A percentile compares a stretch with the other conserved stretches of the same genome.
Evolutionary conservation across 169 alveolate genomes (phyloP).

Genomic region (Cryptosporidium ubiquitum): DNA sequence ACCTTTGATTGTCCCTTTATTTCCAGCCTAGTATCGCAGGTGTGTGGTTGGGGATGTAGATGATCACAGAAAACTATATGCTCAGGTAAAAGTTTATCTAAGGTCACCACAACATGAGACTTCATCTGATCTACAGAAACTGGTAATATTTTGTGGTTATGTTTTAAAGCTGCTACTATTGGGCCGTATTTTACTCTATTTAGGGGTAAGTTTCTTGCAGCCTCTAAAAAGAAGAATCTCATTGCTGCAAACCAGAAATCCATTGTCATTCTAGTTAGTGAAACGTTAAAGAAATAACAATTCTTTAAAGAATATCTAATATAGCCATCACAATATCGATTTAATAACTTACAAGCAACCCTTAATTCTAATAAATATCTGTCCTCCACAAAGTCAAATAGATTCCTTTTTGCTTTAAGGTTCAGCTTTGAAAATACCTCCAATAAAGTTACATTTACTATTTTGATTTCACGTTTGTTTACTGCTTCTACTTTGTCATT

Average conservation of each 20-base stretch:
- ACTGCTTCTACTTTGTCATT: not conserved
- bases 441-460: conserved; percentile 2
- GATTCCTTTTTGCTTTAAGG: conserved; percentile 29
- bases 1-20: conserved; percentile 73
- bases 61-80: conserved; percentile 71
- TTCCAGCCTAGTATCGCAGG: conserved; percentile 51
- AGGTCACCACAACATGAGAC: conserved; percentile 55
- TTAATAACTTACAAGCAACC: conserved; percentile 30
- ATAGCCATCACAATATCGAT: conserved; percentile 45
- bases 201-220: conserved; percentile 40
- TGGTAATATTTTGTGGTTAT: conserved; percentile 49
- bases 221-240: conserved; percentile 57
- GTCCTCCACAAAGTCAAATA: conserved; percentile 54
- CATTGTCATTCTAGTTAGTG: conserved; percentile 40
- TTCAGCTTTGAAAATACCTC: conserved; percentile 37
- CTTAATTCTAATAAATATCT: conserved; percentile 26
- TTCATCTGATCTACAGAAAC: conserved; percentile 69
- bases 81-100: conserved; percentile 57
- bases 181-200: conserved; percentile 44
- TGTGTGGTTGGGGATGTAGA: conserved; percentile 68
- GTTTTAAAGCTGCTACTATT: conserved; percentile 69
- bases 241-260: conserved; percentile 71
- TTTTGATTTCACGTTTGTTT: not conserved
- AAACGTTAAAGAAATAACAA: conserved; percentile 57
- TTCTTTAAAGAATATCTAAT: conserved; percentile 35